Percentiles rank a stretch among this genome's conserved stretches.
phyloP scores from a whole-genome alignment of 2,329 filamentous ascomycete genomes.

The Thelonectria olida region DNA sequence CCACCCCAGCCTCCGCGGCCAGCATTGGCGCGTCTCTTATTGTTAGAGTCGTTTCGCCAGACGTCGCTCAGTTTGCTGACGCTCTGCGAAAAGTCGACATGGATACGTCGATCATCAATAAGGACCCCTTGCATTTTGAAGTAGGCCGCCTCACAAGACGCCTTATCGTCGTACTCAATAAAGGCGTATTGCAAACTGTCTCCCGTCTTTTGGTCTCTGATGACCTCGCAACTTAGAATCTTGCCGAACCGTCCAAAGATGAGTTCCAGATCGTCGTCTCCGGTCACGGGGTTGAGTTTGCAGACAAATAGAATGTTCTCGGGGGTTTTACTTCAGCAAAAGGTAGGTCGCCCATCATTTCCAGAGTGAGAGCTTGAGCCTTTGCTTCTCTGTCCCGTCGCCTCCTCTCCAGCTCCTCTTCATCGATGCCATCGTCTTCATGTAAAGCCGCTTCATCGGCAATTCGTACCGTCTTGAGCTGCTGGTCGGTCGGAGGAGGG shows the following conservation, averaged over 20 bases:
- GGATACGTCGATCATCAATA: conserved; percentile 96
- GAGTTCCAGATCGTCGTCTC: conserved; percentile 91
- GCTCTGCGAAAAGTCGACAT: conserved; percentile 98
- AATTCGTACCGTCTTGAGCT: conserved; percentile 91
- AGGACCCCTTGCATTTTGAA: conserved; percentile 99
- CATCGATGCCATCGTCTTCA: conserved; percentile 75
- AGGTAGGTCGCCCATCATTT: conserved; percentile 97
- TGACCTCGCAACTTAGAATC: conserved; percentile 95
- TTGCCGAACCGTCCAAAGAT: conserved; percentile 98
- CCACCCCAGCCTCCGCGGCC: conserved; percentile 86
- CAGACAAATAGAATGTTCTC: conserved; percentile 98
- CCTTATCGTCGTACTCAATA: conserved; percentile 94
- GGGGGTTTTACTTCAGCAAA: conserved; percentile 98
- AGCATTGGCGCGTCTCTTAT: conserved; percentile 71
- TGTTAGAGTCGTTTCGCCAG: conserved; percentile 88
- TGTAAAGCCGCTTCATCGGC: conserved; percentile 86
- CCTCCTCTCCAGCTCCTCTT: conserved; percentile 81
- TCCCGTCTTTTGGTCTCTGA: conserved; percentile 90
- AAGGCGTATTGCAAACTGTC: conserved; percentile 98
- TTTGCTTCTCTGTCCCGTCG: conserved; percentile 90
- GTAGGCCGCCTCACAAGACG: conserved; percentile 92
- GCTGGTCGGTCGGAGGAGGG: conserved; percentile 82
- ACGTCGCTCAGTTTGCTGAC: conserved; percentile 87
- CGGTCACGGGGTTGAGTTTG: conserved; percentile 97
- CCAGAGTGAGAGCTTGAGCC: conserved; percentile 91